phyloP scores from a whole-genome alignment of 2,329 filamentous ascomycete genomes.

The Claviceps sorghi region DNA sequence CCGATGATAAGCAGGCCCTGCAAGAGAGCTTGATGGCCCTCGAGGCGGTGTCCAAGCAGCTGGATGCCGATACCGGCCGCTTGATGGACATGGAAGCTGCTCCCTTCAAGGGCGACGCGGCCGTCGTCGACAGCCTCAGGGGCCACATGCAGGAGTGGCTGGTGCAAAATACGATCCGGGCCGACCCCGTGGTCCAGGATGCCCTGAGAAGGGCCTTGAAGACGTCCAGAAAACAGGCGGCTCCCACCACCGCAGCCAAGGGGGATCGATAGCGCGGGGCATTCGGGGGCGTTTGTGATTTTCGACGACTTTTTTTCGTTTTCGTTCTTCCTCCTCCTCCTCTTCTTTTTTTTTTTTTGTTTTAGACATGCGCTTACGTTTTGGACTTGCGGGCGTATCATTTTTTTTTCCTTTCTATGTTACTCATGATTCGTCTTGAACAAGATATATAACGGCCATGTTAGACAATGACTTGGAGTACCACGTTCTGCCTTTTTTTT shows the following conservation, averaged over 20 bases:
- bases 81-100: slow-evolving; percentile 65
- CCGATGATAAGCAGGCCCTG: slow-evolving; percentile 24
- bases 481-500: neutral
- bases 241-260: slow-evolving; percentile 45
- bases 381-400: too few species aligned
- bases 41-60: slow-evolving; percentile 39
- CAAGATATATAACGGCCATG: neutral
- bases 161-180: slow-evolving; percentile 69
- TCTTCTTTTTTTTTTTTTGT: too few species aligned
- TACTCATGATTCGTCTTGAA: too few species aligned
- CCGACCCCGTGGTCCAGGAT: slow-evolving; percentile 67
- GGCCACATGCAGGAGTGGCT: slow-evolving; percentile 72
- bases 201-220: slow-evolving; percentile 57
- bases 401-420: too few species aligned
- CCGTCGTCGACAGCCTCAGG: slow-evolving; percentile 42
- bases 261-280: slow-evolving; percentile 26
- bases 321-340: too few species aligned
- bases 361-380: too few species aligned
- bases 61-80: slow-evolving; percentile 55
- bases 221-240: slow-evolving; percentile 46
- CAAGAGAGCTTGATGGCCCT: slow-evolving; percentile 47
- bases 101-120: slow-evolving; percentile 63
- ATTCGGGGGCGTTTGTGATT: too few species aligned
- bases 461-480: neutral
- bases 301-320: too few species aligned